phyloP scores from a whole-genome alignment of 208 protist species.

The Acanthamoeba sp. region DNA sequence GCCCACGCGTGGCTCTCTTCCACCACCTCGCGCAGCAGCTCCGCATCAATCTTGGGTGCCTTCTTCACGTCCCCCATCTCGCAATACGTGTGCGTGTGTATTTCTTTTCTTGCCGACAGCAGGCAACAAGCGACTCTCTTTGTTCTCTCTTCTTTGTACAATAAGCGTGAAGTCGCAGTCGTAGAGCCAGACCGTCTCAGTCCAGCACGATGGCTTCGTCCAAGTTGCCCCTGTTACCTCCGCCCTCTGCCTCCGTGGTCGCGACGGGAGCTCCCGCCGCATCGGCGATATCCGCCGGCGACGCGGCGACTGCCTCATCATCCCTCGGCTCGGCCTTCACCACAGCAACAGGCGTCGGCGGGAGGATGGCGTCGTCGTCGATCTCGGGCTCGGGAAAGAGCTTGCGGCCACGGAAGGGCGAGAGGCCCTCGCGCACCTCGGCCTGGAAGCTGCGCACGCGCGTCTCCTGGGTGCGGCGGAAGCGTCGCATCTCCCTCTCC shows the following conservation, averaged over 20 bases:
- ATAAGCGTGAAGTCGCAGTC: too few species aligned
- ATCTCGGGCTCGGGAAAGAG: constrained; percentile 36
- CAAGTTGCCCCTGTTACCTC: not conserved
- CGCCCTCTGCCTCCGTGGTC: not conserved
- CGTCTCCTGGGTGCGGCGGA: not conserved
- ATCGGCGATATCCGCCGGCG: too few species aligned
- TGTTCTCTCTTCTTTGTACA: too few species aligned
- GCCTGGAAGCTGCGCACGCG: not conserved
- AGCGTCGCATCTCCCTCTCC: not conserved
- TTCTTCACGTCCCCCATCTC: not conserved
- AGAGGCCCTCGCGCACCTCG: not conserved
- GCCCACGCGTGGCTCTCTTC: constrained; percentile 50
- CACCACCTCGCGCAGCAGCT: not conserved
- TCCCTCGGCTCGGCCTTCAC: not conserved
- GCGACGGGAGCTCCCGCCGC: too few species aligned
- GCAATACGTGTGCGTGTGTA: not conserved
- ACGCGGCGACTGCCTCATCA: not conserved
- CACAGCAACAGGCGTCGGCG: not conserved
- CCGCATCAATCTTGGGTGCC: not conserved
- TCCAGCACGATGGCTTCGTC: not conserved
- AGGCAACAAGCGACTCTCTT: too few species aligned
- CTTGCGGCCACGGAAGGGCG: constrained; percentile 31
- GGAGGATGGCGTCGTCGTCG: constrained; percentile 53
- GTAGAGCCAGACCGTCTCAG: too few species aligned
- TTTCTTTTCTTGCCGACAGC: not conserved